Base-by-base conservation (phyloP, 768 basidiomycete genomes). In the Cystobasidium ongulense region DNA sequence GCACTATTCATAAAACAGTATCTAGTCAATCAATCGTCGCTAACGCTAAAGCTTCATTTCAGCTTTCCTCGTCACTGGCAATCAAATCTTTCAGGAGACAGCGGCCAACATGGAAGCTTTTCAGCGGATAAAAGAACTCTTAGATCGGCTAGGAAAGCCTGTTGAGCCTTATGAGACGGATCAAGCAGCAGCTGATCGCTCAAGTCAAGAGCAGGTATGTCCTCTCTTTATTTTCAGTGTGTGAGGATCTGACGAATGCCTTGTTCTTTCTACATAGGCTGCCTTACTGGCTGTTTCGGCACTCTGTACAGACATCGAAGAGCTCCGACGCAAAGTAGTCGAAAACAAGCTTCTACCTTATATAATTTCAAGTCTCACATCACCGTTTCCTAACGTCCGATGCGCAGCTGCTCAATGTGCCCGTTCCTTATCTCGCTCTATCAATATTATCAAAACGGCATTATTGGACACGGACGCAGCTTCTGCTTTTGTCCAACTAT, bases 401-500 rank as follows among this genome's bases (percentile, higher is more conserved):
- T 90, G 90, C 54, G 91, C 90, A 0, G 90, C 90, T 0, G 92
- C 91, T 78, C 93, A 95, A 77, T 89, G 89, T 76, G 85, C 91
- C 0, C 84, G 93, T 18, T 89, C 90, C 0, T 83, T 98, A 43
- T 87, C 87, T 46, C 85, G 95, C 27, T 88, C 88, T 8, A 88
- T 94, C 1, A 85, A 87, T 0, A 88, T 92, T 11, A 83, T 94
- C 35, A 83, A 91, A 35, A 96, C 93, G 38, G 91, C 87, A 73
- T 85, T 97, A 21, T 86, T 91, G 1, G 93, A 97, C 78, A 87
- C 86, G 36, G 90, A 89, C 0, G 82, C 94, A 1, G 92, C 90
- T 0, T 82, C 88, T 80, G 84, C 86, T 10, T 84, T 96, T 2
- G 87, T 90, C 75, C 81, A 85, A 36, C 81, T 91, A 21, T 83